Evolutionary conservation across 495 filamentous ascomycete genomes (phyloP).

Genomic region (Aspergillus cavernicola): DNA sequence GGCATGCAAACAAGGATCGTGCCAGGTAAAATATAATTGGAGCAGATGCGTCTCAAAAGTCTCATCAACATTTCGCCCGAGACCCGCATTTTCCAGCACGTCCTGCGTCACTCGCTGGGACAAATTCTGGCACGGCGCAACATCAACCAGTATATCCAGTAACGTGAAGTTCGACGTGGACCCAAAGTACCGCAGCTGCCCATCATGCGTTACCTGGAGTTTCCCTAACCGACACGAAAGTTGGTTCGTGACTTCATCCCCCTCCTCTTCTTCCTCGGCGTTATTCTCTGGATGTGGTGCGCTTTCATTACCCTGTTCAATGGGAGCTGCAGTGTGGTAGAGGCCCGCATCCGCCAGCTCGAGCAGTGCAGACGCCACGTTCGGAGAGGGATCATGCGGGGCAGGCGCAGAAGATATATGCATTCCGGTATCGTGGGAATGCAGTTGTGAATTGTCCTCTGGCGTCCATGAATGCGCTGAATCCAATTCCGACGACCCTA

Average conservation of each 20-base stretch:
- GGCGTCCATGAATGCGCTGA: too few species aligned
- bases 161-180: conserved; percentile 25
- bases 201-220: conserved; percentile 17
- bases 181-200: conserved; percentile 24
- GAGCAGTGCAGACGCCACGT: neutral
- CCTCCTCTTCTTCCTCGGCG: neutral
- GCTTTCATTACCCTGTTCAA: neutral
- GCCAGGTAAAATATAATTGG: conserved; percentile 36
- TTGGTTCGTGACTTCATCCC: conserved; percentile 3
- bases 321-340: neutral
- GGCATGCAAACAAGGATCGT: conserved; percentile 31
- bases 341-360: neutral
- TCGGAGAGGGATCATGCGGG: neutral
- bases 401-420: too few species aligned
- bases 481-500: neutral
- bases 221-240: conserved; percentile 6
- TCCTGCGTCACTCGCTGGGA: neutral
- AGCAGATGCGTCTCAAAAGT: conserved; percentile 30
- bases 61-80: conserved; percentile 15
- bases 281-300: neutral
- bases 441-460: too few species aligned
- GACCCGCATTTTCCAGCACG: conserved; percentile 9
- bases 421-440: too few species aligned
- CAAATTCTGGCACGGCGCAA: neutral
- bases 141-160: conserved; percentile 5